Evolutionary conservation across 495 filamentous ascomycete genomes (phyloP), one percentile per base, ranked within the genome.

Genomic region (Chlorociboria aeruginascens): DNA sequence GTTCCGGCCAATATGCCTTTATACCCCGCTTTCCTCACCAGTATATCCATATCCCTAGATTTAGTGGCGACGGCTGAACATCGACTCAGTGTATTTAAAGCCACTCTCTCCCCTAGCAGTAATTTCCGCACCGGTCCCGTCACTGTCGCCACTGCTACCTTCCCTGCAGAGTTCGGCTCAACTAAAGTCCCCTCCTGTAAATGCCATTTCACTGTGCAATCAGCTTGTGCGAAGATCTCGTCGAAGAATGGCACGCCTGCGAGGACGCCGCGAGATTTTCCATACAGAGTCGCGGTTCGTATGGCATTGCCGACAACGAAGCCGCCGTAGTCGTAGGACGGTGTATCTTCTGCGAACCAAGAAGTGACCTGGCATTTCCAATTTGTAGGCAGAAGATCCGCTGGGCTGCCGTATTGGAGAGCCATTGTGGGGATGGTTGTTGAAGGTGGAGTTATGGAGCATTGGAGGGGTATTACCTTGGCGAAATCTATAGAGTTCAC

Each of bases 291-390:
- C 2, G 92, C 93, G 51, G 84, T 85, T 35, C 82, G 80, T 6
- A 71, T 69, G 13, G 74, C 70, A 48, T 89, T 80, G 40, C 92
- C 92, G 10, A 98, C 92, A 8, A 98, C 92, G 59, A 94, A 98
- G 35, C 92, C 92, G 53, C 89, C 93, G 61, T 95, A 95, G 68
- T 98, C 92, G 62, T 93, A 89, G 31, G 86, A 89, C 2, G 92
- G 92, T 17, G 87, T 90, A 67, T 98, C 92, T 66, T 98, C 92
- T 50, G 86, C 82, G 6, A 95, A 81, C 93, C 93, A 98, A 46
- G 74, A 62, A 2, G 83, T 72, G 45, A 98, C 77, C 43, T 82
- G 73, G 30, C 79, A 71, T 58, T 92, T 92, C 77, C 87, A 94
- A 33, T 80, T 83, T 13, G 72, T 73, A 0, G 90, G 90, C 1